Base-by-base conservation (phyloP, 2,329 filamentous ascomycete genomes). In the Penicillium sp. region DNA sequence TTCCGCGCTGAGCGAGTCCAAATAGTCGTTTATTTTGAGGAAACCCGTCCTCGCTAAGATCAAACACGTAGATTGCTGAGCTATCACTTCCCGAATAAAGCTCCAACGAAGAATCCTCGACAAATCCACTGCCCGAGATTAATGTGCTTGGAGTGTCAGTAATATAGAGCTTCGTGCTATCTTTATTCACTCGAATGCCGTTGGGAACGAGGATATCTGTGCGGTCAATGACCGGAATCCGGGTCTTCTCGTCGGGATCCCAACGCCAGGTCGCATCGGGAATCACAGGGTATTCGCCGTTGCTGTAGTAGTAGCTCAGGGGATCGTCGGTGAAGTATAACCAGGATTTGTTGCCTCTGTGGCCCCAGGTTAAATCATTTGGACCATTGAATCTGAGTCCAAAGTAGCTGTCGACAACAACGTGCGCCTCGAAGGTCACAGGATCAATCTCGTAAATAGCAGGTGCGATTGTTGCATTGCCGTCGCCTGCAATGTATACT, bases 1-100 rank as follows among this genome's bases (percentile, higher is more conserved):
- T 59, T 7, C 60, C 63, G 16, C 47, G 42, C 28, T 62, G 50
- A 14, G 62, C 58, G 11, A 61, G 46, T 8, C 53, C 60, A 57
- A 64, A 62, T 20, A 62, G 24, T 20, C 59, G 54, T 45, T 60
- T 51, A 35, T 62, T 64, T 6, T 54, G 38, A 3, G 61, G 63
- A 23, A 59, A 40, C 23, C 47, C 52, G 16, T 60, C 46, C 5
- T 60, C 59, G 45, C 60, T 56, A 1, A 64, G 35, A 33, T 65
- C 56, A 38, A 59, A 65, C 12, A 51, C 55, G 40, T 60, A 61
- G n/a, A 56, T 50, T 5, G 47, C 46, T 6, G 54, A 45, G 40
- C 8, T 46, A 12, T 7, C 35, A 45, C 42, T 30, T 5, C 51
- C 51, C 12, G 4, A 33, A 40, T 45, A 53, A 7, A 33, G 26